These are phyloP conservation scores for Neurospora sp. DNA, from an alignment of 495 filamentous ascomycete species.

Conservation along the genomic window DNA sequence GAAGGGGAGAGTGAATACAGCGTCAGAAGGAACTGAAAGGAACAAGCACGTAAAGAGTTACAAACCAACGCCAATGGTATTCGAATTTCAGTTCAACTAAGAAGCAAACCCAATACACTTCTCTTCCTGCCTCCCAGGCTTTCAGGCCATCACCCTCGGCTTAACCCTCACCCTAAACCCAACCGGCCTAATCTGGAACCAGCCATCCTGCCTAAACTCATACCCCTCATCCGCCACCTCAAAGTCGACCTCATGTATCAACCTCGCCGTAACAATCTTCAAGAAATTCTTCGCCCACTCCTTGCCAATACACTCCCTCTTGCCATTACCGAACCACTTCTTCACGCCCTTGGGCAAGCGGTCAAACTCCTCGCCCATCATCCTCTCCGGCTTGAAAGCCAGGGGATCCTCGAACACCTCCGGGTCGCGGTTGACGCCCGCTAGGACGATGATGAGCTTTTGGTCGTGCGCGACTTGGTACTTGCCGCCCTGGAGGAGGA, in stretches of 20 bases:
- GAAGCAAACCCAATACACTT: not conserved
- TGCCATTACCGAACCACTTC: slow-evolving; percentile 64
- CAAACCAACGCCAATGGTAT: not conserved
- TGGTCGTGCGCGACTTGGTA: slow-evolving; percentile 54
- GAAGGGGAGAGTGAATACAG: not conserved
- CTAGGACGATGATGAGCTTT: slow-evolving; percentile 49
- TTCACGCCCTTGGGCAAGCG: slow-evolving; percentile 47
- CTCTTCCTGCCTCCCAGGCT: not conserved
- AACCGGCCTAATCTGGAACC: slow-evolving; percentile 36
- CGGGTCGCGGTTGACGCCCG: slow-evolving; percentile 57
- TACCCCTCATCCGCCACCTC: slow-evolving; percentile 47
- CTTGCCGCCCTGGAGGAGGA: slow-evolving; percentile 47
- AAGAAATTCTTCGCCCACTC: slow-evolving; percentile 60
- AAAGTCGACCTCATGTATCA: slow-evolving; percentile 56
- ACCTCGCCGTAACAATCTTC: slow-evolving; percentile 41
- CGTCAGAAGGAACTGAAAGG: not conserved
- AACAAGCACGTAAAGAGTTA: not conserved
- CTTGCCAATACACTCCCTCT: slow-evolving; percentile 55
- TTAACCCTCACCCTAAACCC: slow-evolving; percentile 31
- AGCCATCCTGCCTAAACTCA: slow-evolving; percentile 40
- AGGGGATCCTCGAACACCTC: slow-evolving; percentile 52
- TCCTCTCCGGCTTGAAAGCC: slow-evolving; percentile 56
- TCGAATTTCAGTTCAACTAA: not conserved
- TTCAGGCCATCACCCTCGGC: slow-evolving; percentile 13
- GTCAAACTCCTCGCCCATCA: slow-evolving; percentile 53